These are phyloP conservation scores for Lathyrus sativus DNA, from an alignment of 306 rosid genomes.

Conservation along the genomic window DNA sequence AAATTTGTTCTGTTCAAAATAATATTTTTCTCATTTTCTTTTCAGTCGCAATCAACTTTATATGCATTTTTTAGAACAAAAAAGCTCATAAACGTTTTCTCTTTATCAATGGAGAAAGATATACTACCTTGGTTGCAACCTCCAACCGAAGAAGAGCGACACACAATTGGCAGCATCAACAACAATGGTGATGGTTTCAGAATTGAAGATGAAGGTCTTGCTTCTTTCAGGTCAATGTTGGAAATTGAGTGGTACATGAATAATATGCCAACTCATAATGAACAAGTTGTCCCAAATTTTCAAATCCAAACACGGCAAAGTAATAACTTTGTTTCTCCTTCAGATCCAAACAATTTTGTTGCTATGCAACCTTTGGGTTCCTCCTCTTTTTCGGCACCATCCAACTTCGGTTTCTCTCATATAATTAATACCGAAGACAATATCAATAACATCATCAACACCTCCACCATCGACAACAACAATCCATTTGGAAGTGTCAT, in stretches of 20 bases:
- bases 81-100: constrained; percentile 14
- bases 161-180: not conserved
- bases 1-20: not conserved
- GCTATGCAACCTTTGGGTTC: constrained; percentile 54
- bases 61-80: not conserved
- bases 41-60: too few relatives aligned
- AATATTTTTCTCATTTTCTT: not conserved
- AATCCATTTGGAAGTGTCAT: constrained; percentile 51
- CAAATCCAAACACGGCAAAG: constrained; percentile 32
- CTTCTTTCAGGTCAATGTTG: constrained; percentile 60
- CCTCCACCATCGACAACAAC: not conserved
- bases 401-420: constrained; percentile 51
- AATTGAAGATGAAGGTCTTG: too few relatives aligned
- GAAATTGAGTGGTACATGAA: constrained; percentile 65
- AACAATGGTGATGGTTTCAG: not conserved
- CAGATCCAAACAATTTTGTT: constrained; percentile 37
- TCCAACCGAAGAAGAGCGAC: constrained; percentile 41
- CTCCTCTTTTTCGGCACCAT: constrained; percentile 55
- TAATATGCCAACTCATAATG: constrained; percentile 39
- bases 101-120: constrained; percentile 26
- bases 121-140: constrained; percentile 55
- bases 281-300: constrained; percentile 36
- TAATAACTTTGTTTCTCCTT: constrained; percentile 28
- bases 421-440: constrained; percentile 32
- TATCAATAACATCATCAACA: not conserved